Base-by-base conservation (phyloP, 2,329 filamentous ascomycete species). In the Akanthomyces dipterigenus region DNA sequence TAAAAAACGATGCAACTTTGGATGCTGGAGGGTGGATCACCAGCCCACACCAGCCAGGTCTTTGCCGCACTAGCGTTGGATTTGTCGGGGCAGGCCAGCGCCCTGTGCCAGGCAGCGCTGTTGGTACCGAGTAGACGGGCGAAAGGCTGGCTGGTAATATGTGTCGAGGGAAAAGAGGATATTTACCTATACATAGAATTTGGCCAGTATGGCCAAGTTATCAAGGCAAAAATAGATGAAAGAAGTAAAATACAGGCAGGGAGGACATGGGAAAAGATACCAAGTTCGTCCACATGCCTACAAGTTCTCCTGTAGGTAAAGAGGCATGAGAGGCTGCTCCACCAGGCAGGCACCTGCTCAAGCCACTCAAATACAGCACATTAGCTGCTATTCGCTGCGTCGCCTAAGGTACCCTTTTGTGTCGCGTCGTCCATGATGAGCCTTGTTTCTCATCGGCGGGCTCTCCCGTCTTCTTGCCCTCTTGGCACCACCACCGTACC, bases 1-100 rank as follows among this genome's bases (percentile, higher is more conserved):
- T 51, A 46, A 62, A 62, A 62, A 51, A 46, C 45, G 60, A 62
- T 62, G 60, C 60, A 42, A 62, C 60, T 51, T 38, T 55, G 4
- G 43, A 51, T 24, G 51, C 22, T 50, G 18, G 26, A 51, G 28
- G 53, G 60, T 62, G 60, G 53, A 62, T 62, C 60, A 62, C 45
- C 53, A 53, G 53, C 18, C 55, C 26, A 53, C 50, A 53, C 50
- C 31, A 53, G 50, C 31, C 34, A 40, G 50, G 50, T 54, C 36
- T 36, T 31, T 34, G 34, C 50, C 40, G 50, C 36, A 34, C 36
- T 54, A 54, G 50, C 50, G 50, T 40, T 24, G 31, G 31, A 34
- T 11, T 40, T 51, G 36, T 16, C 16, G 40, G 28, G 49, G 22
- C 36, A 14, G 36, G 24, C 36, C 36, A 38, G 42, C 20, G 20